A percentile compares a stretch with the other conserved stretches of the same genome.
These are phyloP conservation scores for Myxozyma vanderwaltii DNA, from an alignment of 805 yeast species.

Conservation along the genomic window DNA sequence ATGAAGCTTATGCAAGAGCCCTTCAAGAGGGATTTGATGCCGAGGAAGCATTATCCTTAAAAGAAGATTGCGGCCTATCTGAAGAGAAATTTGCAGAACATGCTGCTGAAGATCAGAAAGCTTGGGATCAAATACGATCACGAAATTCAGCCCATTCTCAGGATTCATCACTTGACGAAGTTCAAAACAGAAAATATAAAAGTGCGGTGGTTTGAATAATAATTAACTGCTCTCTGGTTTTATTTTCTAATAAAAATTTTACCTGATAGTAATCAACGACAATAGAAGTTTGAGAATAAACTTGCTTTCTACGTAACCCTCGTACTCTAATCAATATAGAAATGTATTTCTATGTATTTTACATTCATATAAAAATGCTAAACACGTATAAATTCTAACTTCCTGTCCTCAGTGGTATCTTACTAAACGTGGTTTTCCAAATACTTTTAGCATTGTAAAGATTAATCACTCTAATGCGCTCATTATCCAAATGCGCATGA, in stretches of 20 bases:
- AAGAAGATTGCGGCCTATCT: neutral
- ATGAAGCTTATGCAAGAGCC: neutral
- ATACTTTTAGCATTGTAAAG: slow-evolving; percentile 72
- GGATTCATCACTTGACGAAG: neutral
- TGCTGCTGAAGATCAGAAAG: neutral
- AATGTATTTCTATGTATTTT: no score
- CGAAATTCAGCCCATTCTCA: neutral
- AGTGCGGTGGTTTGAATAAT: neutral
- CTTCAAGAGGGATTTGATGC: neutral
- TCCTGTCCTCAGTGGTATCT: slow-evolving; percentile 10
- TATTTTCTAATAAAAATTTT: neutral
- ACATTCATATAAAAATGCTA: slow-evolving; percentile 1
- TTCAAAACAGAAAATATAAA: neutral
- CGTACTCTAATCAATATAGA: no score
- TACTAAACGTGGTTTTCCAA: slow-evolving; percentile 32
- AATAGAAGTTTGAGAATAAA: no score
- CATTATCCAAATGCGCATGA: slow-evolving; percentile 90
- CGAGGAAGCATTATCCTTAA: neutral
- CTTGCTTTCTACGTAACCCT: no score
- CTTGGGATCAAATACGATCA: neutral
- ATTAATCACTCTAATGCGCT: slow-evolving; percentile 76
- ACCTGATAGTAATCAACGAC: no score
- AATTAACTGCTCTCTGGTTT: neutral
- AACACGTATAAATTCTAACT: neutral
- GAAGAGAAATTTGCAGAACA: slow-evolving; percentile 1